These are phyloP conservation scores for Melocanna baccifera DNA, from an alignment of 176 grass and related monocot species.

Conservation along the genomic window DNA sequence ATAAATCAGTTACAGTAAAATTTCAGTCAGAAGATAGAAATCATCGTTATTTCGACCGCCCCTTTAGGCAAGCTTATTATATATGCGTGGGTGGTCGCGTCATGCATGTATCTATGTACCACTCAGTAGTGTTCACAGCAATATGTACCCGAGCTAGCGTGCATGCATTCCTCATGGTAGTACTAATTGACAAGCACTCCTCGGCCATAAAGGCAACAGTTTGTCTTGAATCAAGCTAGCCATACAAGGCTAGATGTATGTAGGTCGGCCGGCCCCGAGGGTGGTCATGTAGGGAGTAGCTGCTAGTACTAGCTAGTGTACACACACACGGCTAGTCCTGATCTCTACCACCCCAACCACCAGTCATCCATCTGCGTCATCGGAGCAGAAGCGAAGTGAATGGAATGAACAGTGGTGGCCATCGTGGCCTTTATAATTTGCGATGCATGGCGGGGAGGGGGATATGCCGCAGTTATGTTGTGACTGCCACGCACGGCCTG, in stretches of 20 bases:
- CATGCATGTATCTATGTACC: neutral
- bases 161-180: neutral
- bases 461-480: conserved; percentile 31
- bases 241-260: neutral
- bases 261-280: neutral
- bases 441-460: neutral
- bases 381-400: conserved; percentile 40
- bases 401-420: conserved; percentile 37
- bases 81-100: too few species aligned
- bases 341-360: too few species aligned
- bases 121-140: neutral
- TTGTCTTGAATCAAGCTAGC: neutral
- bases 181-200: neutral
- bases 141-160: neutral
- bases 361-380: neutral
- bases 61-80: too few species aligned
- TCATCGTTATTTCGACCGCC: too few species aligned
- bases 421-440: conserved; percentile 37
- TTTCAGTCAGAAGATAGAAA: too few species aligned
- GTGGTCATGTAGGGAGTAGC: neutral
- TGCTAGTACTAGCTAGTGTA: neutral
- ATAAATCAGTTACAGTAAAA: too few species aligned
- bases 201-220: neutral
- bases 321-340: neutral
- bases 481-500: conserved; percentile 39